Evolutionary conservation across 2,329 filamentous ascomycete species (phyloP), one percentile per base, ranked within the genome.

Genomic region (Aspergillus sp.): DNA sequence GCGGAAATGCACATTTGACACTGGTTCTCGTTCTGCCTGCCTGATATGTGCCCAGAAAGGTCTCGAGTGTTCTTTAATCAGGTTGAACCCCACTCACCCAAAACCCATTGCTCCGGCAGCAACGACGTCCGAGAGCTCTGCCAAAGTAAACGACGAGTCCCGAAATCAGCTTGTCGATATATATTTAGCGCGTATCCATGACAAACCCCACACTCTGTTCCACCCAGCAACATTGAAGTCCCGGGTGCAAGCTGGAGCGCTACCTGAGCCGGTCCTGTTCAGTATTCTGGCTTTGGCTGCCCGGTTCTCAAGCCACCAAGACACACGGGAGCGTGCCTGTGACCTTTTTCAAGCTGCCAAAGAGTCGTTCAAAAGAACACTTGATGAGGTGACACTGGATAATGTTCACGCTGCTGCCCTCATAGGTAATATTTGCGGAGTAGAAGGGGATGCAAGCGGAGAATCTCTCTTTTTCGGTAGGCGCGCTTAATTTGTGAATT

Each of bases 341-440:
- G 47, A n/a, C 35, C 39, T 50, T 19, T 50, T 50, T 19, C 47
- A 50, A 11, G 15, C 12, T 2, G 47, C 47, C 33, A 50, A 50
- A 31, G 47, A 40, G 47, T 19, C 47, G 3, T 50, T 50, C 33
- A 50, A 50, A 33, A 27, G 15, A 50, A 50, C 33, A 40, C 33
- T 50, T 11, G 47, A 50, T 15, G 31, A 50, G 21, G 47, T 50
- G 33, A 50, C 47, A 24, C 47, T 50, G 33, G 47, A 50, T 50
- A 50, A 50, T 40, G 21, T 50, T n/a, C 47, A 50, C 17, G 47
- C 47, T 19, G 35, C 19, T 23, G 14, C 47, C 2, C 47, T 50
- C 14, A 39, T 50, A 39, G 47, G 47, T 24, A 50, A 50, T 27
- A 5, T 50, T 24, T 50, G 47, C 23, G 47, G 47, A 7, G 21